Evolutionary conservation across 1,284 basidiomycete species (phyloP).

Genomic region (Ganoderma meredithae): DNA sequence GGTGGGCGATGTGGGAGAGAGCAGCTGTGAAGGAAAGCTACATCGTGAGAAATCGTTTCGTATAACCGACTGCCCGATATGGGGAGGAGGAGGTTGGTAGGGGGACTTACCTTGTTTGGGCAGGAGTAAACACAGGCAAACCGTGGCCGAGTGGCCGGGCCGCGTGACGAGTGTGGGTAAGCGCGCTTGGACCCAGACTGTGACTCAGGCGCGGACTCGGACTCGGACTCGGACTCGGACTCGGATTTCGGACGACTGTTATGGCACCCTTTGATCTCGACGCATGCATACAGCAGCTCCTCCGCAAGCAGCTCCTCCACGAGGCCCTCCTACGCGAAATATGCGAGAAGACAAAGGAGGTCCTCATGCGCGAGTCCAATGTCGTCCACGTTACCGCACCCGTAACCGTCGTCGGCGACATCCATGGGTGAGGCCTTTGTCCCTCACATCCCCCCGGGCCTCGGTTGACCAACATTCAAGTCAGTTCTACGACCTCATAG

Average conservation of each 20-base stretch:
- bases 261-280: constrained; percentile 96
- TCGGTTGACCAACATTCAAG: constrained; percentile 54
- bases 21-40: neutral
- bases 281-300: constrained; percentile 90
- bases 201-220: constrained; percentile 10
- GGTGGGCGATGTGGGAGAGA: constrained; percentile 12
- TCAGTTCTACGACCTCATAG: constrained; percentile 99
- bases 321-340: constrained; percentile 94
- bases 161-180: neutral
- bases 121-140: constrained; percentile 21
- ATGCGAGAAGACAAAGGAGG: constrained; percentile 98
- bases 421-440: constrained; percentile 85
- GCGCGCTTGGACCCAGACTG: constrained; percentile 12
- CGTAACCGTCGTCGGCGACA: constrained; percentile 99
- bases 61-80: constrained; percentile 16
- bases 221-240: constrained; percentile 15
- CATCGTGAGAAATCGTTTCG: constrained; percentile 23
- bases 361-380: constrained; percentile 98
- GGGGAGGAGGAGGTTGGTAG: neutral
- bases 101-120: neutral
- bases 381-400: constrained; percentile 98
- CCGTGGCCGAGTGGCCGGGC: neutral
- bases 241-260: constrained; percentile 22
- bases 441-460: constrained; percentile 24
- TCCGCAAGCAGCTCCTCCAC: constrained; percentile 91